A percentile compares a stretch with the other conserved stretches of the same genome.
Conservation (phyloP, 208 protist species). For the Crithidia sp. region DNA sequence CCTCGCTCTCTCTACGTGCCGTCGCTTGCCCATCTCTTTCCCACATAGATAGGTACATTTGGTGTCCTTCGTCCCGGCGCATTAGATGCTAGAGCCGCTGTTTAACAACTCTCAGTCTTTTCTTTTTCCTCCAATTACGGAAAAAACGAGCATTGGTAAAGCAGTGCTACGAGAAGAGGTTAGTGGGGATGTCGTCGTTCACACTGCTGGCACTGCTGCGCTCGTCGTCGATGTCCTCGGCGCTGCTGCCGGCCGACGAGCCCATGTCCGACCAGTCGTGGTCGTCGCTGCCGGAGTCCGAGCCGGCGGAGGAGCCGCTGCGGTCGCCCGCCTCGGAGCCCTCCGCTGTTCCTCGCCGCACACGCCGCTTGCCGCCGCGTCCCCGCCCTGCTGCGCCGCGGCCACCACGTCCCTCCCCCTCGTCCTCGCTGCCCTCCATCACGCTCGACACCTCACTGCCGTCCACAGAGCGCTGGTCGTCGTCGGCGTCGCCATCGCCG, state of each 20-base stretch:
- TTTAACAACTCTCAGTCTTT: too few species aligned
- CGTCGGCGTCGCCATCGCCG: slow-evolving; percentile 23
- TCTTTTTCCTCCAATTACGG: not conserved
- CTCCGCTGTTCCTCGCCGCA: not conserved
- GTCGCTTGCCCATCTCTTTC: too few species aligned
- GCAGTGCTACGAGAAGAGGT: slow-evolving; percentile 22
- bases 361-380: too few species aligned
- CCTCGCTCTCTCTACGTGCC: too few species aligned
- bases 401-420: slow-evolving; percentile 6
- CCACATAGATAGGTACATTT: too few species aligned
- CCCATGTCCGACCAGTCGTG: slow-evolving; percentile 28
- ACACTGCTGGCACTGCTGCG: slow-evolving; percentile 34
- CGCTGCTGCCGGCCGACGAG: slow-evolving; percentile 20
- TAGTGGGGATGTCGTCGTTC: slow-evolving; percentile 32
- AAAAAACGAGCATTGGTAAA: not conserved
- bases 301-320: slow-evolving; percentile 15
- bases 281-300: slow-evolving; percentile 34
- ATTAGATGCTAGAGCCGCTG: too few species aligned
- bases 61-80: too few species aligned
- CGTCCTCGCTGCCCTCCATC: slow-evolving; percentile 23
- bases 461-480: slow-evolving; percentile 6
- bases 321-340: slow-evolving; percentile 39
- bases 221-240: slow-evolving; percentile 15
- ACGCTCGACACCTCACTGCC: slow-evolving; percentile 14
- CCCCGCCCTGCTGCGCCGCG: not conserved